Conservation (phyloP, 2,329 filamentous ascomycete species). For the Diaporthe citriasiana region DNA sequence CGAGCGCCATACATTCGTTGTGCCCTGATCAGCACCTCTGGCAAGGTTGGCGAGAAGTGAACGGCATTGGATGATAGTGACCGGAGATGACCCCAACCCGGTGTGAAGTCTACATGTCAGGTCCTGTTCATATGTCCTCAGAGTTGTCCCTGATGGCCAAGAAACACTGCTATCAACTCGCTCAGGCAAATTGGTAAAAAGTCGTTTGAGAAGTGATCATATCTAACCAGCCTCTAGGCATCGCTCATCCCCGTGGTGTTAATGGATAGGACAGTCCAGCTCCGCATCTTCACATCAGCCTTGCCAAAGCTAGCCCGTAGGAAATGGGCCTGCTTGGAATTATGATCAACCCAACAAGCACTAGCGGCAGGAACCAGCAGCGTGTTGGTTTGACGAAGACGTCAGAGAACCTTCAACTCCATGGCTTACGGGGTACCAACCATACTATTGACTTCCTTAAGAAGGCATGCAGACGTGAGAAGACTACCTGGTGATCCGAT, state of each 20-base stretch:
- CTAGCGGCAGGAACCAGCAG: too few species aligned
- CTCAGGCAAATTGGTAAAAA: background rate
- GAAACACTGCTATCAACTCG: background rate
- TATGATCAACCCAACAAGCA: background rate
- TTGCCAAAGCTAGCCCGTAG: background rate
- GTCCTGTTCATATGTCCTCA: background rate
- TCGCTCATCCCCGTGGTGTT: background rate
- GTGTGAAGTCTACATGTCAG: background rate
- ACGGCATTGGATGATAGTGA: background rate
- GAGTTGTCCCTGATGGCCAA: too few species aligned
- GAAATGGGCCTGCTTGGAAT: background rate
- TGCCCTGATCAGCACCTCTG: background rate
- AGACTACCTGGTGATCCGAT: too few species aligned
- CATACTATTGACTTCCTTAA: too few species aligned
- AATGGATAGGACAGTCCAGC: background rate
- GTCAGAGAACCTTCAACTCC: too few species aligned
- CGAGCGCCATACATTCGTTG: background rate
- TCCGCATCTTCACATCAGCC: background rate
- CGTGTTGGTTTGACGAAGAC: background rate
- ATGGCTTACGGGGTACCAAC: background rate
- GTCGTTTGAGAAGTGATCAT: background rate
- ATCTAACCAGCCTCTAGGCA: too few species aligned
- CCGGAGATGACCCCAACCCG: background rate
- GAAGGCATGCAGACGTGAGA: too few species aligned
- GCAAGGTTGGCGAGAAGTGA: background rate